phyloP scores from a whole-genome alignment of 106 monocot species.

The Allium sativum region DNA sequence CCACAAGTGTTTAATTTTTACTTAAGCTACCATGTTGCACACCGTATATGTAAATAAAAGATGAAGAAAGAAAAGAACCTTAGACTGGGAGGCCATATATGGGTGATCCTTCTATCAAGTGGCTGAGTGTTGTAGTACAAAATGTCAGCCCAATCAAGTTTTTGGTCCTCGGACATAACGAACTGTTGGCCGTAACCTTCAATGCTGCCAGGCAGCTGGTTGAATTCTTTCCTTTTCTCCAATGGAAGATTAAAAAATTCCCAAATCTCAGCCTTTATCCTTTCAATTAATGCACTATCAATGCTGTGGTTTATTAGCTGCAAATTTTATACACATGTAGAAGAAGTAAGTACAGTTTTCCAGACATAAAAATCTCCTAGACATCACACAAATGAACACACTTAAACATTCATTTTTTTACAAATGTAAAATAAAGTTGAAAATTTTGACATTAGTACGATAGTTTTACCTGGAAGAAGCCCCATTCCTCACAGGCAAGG shows the following conservation, averaged over 20 bases:
- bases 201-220: slow-evolving; percentile 1
- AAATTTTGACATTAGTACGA: too few species aligned
- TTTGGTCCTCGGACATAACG: slow-evolving; percentile 32
- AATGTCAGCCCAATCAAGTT: slow-evolving; percentile 41
- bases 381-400: too few species aligned
- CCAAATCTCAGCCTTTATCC: slow-evolving; percentile 9
- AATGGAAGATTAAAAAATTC: slow-evolving; percentile 29
- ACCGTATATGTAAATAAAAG: too few species aligned
- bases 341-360: too few species aligned
- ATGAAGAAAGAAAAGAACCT: not conserved
- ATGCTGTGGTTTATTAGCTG: slow-evolving; percentile 39
- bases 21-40: too few species aligned
- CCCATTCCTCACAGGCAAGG: slow-evolving; percentile 5
- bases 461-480: slow-evolving; percentile 1
- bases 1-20: too few species aligned
- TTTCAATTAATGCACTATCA: slow-evolving; percentile 8
- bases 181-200: slow-evolving; percentile 42
- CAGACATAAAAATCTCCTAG: too few species aligned
- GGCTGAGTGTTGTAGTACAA: slow-evolving; percentile 19
- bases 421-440: too few species aligned
- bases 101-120: slow-evolving; percentile 2
- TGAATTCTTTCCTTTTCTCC: slow-evolving; percentile 12
- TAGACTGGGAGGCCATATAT: slow-evolving; percentile 13
- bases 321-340: not conserved
- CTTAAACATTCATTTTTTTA: too few species aligned